Percentiles rank a stretch among this genome's conserved stretches.
phyloP scores from a whole-genome alignment of 768 basidiomycete species.

The Termitomyces sp. region DNA sequence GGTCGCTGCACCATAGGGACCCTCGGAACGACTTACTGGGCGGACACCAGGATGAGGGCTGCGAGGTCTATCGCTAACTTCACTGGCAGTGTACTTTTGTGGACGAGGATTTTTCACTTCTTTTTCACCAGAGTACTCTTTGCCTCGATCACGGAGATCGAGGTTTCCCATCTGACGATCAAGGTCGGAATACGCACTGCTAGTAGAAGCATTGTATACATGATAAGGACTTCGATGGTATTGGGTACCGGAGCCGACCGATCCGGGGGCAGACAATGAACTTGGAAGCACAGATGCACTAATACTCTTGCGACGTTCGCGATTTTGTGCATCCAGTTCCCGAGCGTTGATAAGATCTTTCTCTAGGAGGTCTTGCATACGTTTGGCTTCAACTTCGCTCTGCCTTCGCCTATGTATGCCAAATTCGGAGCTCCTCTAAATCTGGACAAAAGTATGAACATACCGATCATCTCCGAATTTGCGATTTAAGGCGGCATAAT shows the following conservation, averaged over 20 bases:
- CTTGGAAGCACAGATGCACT: constrained; percentile 25
- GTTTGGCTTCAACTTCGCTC: constrained; percentile 35
- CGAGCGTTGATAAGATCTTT: constrained; percentile 52
- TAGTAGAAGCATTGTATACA: constrained; percentile 16
- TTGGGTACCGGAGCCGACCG: constrained; percentile 16
- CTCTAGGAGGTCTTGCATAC: constrained; percentile 50
- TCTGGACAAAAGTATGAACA: constrained; percentile 4
- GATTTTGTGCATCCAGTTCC: constrained; percentile 45
- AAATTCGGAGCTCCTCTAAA: constrained; percentile 1
- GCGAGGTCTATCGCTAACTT: constrained; percentile 30
- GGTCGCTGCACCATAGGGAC: constrained; percentile 23
- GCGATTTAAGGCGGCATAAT: constrained; percentile 54
- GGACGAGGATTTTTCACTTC: constrained; percentile 33
- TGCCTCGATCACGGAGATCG: constrained; percentile 29
- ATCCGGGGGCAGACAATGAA: constrained; percentile 24
- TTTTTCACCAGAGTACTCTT: constrained; percentile 23
- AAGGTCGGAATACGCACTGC: constrained; percentile 26
- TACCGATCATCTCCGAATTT: constrained; percentile 43
- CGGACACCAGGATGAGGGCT: constrained; percentile 32
- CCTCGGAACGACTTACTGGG: constrained; percentile 16
- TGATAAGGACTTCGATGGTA: constrained; percentile 22
- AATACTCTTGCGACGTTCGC: constrained; percentile 54
- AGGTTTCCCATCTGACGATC: constrained; percentile 37
- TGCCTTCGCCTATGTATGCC: constrained; percentile 25
- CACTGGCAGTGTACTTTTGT: constrained; percentile 39